Evolutionary conservation across 371 early-diverging fungal genomes (phyloP).

Genomic region (Rhizomucor pusillus): DNA sequence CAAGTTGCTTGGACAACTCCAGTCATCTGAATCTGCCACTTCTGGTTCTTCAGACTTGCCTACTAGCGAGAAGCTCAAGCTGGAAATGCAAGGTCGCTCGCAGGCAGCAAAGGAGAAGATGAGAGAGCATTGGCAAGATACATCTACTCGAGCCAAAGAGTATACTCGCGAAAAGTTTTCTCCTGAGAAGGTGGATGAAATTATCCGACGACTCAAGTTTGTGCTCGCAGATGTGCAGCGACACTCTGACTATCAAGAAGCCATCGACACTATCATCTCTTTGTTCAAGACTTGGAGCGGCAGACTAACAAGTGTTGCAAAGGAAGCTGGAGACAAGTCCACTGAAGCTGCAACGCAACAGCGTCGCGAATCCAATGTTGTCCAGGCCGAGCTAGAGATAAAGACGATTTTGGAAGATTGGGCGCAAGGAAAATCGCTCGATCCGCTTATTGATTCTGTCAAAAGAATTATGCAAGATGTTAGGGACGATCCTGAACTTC

Average conservation of each 20-base stretch:
- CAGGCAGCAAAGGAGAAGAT: not conserved
- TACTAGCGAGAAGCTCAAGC: constrained; percentile 12
- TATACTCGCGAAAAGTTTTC: constrained; percentile 31
- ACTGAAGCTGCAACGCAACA: constrained; percentile 9
- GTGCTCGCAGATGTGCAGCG: constrained; percentile 48
- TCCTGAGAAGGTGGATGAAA: constrained; percentile 38
- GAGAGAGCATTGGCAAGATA: constrained; percentile 4
- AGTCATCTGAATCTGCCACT: no score
- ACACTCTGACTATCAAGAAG: constrained; percentile 50
- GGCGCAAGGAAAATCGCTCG: constrained; percentile 50
- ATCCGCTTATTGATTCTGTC: constrained; percentile 35
- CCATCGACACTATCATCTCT: constrained; percentile 41
- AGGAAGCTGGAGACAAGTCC: constrained; percentile 4
- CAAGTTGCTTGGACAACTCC: not conserved
- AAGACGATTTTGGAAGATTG: constrained; percentile 54
- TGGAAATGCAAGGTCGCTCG: constrained; percentile 11
- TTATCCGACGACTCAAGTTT: constrained; percentile 40
- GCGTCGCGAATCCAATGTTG: constrained; percentile 27
- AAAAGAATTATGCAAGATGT: constrained; percentile 29
- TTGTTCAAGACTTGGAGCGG: constrained; percentile 39
- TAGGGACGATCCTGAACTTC: constrained; percentile 30
- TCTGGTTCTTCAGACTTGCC: no score
- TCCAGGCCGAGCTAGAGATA: constrained; percentile 37
- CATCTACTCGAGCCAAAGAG: constrained; percentile 3
- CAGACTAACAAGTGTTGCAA: constrained; percentile 21